Evolutionary conservation across 257 asterid genomes (phyloP).

Genomic region (Striga asiatica): DNA sequence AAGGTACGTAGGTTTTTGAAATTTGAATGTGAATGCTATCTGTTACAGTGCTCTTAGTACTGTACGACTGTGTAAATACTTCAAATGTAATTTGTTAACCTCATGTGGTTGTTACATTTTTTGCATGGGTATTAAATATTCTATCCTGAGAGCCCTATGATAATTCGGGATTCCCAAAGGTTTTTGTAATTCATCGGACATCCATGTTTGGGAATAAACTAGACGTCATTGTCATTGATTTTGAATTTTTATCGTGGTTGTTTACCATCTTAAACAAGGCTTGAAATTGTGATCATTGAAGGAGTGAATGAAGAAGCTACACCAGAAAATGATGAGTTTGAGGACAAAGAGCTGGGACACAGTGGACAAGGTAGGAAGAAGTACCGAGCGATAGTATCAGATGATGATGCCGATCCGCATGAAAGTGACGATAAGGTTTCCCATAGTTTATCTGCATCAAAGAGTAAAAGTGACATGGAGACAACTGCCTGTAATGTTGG

Average conservation of each 20-base stretch:
- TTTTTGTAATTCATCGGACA: neutral
- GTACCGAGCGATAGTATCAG: slow-evolving; percentile 41
- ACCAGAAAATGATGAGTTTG: slow-evolving; percentile 12
- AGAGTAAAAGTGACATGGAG: slow-evolving; percentile 18
- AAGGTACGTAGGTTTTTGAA: slow-evolving; percentile 35
- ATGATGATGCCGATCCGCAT: slow-evolving; percentile 26
- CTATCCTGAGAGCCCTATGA: neutral
- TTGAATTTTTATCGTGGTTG: slow-evolving; percentile 2
- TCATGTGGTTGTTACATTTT: neutral
- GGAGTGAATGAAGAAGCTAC: slow-evolving; percentile 21
- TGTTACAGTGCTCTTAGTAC: neutral
- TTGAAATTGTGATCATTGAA: slow-evolving; percentile 11
- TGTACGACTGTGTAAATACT: neutral
- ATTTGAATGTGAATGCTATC: neutral
- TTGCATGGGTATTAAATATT: no score
- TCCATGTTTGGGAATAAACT: no score
- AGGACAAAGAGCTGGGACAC: slow-evolving; percentile 23
- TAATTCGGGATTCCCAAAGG: neutral
- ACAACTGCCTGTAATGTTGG: slow-evolving; percentile 17
- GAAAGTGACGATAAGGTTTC: slow-evolving; percentile 37
- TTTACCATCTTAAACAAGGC: slow-evolving; percentile 6
- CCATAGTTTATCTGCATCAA: slow-evolving; percentile 28
- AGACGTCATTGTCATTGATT: no score
- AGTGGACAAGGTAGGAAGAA: slow-evolving; percentile 33
- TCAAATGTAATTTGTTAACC: neutral